A percentile compares a stretch with the other conserved stretches of the same genome.
phyloP scores from a whole-genome alignment of 306 rosid species.

The Neltuma alba region DNA sequence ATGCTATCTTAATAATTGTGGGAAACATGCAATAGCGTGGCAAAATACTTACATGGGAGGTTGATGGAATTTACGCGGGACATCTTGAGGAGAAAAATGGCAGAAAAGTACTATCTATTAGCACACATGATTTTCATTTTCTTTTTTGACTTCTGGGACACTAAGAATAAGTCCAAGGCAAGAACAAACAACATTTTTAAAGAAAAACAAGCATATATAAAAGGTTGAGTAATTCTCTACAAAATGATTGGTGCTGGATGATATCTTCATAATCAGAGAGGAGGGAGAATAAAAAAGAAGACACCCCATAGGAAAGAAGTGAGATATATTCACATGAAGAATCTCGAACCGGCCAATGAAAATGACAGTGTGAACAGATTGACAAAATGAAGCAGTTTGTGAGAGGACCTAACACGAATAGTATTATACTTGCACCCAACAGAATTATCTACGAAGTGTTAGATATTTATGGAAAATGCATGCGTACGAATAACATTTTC shows the following conservation, averaged over 20 bases:
- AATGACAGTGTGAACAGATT: constrained; percentile 30
- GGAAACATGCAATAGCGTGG: background rate
- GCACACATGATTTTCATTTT: background rate
- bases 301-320: constrained; percentile 22
- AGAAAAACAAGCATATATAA: background rate
- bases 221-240: background rate
- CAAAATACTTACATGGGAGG: background rate
- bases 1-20: background rate
- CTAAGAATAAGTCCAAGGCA: background rate
- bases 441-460: background rate
- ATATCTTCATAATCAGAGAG: constrained; percentile 4
- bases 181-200: background rate
- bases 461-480: constrained; percentile 32
- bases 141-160: background rate
- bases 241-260: background rate
- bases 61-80: background rate
- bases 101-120: background rate
- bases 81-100: background rate
- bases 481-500: background rate
- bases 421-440: background rate
- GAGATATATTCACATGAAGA: constrained; percentile 34
- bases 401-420: background rate
- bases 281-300: background rate
- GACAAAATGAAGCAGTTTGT: constrained; percentile 20
- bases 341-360: constrained; percentile 29